Base-by-base conservation (phyloP, 108 stramenopile genomes). In the Stephanodiscus triporus region DNA sequence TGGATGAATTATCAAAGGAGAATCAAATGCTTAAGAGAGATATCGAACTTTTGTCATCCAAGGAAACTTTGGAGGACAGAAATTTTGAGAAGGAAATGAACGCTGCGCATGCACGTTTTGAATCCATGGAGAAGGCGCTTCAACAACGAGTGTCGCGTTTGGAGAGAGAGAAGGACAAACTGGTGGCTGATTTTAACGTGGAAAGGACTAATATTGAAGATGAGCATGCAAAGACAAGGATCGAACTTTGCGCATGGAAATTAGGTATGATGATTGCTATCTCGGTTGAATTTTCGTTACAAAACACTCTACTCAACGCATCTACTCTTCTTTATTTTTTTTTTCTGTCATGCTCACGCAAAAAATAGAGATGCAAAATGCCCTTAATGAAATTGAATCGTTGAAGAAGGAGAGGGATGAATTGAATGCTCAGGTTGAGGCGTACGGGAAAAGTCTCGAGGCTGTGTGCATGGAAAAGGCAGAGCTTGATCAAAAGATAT, bases 191-290 rank as follows among this genome's bases (percentile, higher is more conserved):
- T n/a, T 67, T 72, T 32, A 56, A 76, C 7, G 58, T 20, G 38
- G 81, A 82, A 66, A 68, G 71, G 16, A 53, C 26, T 29, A 75
- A 61, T 3, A 71, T 62, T 19, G 65, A 66, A 26, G 23, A 49
- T 11, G 69, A 70, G 19, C 69, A 70, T 63, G 54, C 61, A 19
- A 45, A 67, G 49, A 75, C 69, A 1, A 56, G 51, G 65, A 69
- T 82, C 13, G 81, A 82, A 36, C 70, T 82, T 16, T 73, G 66
- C 22, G 81, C 81, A 4, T 82, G 81, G 81, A 82, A 82, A 40
- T 60, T 82, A 17, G 56, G 56, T 57, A 29, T 17, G 56, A 22
- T 0, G 2, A 54, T 13, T 27, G 9, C 19, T 54, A 54, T 26
- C 4, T 27, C 5, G 53, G 13, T 54, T 54, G 9, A 54, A 22